These are phyloP conservation scores for Heimioporus retisporus DNA, from an alignment of 1,284 basidiomycete genomes.

Conservation along the genomic window DNA sequence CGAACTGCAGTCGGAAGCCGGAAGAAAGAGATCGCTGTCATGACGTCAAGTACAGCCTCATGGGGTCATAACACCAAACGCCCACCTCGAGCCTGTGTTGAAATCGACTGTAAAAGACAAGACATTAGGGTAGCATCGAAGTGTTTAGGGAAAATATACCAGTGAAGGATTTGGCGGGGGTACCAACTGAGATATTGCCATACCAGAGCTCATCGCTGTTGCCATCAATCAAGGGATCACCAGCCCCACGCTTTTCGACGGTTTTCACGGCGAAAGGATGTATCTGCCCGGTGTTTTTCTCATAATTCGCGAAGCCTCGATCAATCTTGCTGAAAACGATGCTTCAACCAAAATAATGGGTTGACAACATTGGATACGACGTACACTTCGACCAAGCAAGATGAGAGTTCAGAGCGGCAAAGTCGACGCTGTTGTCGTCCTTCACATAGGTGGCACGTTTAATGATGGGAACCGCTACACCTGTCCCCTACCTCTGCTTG, in stretches of 20 bases:
- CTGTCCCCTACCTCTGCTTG: neutral
- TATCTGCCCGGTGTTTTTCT: constrained; percentile 23
- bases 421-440: constrained; percentile 21
- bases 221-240: constrained; percentile 27
- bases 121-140: neutral
- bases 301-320: constrained; percentile 21
- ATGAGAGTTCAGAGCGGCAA: constrained; percentile 20
- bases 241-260: constrained; percentile 6
- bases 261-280: constrained; percentile 16
- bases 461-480: constrained; percentile 19
- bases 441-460: constrained; percentile 23
- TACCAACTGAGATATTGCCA: constrained; percentile 31
- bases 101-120: constrained; percentile 27
- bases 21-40: constrained; percentile 22
- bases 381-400: constrained; percentile 20
- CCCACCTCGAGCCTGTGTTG: constrained; percentile 31
- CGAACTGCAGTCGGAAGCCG: constrained; percentile 9
- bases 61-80: neutral
- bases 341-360: neutral
- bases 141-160: constrained; percentile 12
- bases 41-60: neutral
- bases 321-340: neutral
- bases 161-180: constrained; percentile 20
- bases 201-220: constrained; percentile 22
- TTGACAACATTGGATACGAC: constrained; percentile 2